Base-by-base conservation (phyloP, 345 rosid species). In the Hevea brasiliensis region DNA sequence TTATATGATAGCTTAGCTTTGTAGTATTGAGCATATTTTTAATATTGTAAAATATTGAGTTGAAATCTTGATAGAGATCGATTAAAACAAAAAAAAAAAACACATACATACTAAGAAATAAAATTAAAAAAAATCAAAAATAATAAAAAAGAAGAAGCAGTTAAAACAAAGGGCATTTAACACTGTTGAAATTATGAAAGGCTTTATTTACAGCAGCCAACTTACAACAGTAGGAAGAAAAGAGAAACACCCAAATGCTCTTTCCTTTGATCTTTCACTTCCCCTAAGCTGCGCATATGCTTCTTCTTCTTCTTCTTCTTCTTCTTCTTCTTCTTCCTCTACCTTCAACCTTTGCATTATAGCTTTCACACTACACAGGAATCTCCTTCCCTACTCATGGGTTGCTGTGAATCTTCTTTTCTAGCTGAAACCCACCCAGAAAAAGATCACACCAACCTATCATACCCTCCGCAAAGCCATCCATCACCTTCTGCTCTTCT, bases 351-450 rank as follows among this genome's bases (percentile, higher is more conserved):
- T 53, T 54, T 32, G 2, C 3, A 32, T 32, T 53, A 17, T 50
- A 15, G 8, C 24, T 50, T 26, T 48, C 5, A 17, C 6, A 14
- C 54, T n/a, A 7, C 37, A 32, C 37, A 32, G 4, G 2, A 32
- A 32, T n/a, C n/a, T 65, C 45, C 4, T 18, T 32, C 37, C 37
- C 2, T 32, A 64, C 32, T 37, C 15, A 90, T 92, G 97, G 97
- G 97, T 76, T 92, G 97, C 77, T 90, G 96, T 76, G 85, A 40
- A 79, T 92, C 97, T 24, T 82, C 89, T 24, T 81, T 83, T 68
- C 41, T 79, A 17, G 69, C 82, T 48, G 85, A 77, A 79, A 81
- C 82, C 70, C 86, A 80, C 35, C 83, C 81, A 2, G 76, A 76
- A 24, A 84, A 68, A 53, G 87, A 84, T 62, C 86, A 63, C 61